Base-by-base conservation (phyloP, 106 monocot species). In the Allium sativum region DNA sequence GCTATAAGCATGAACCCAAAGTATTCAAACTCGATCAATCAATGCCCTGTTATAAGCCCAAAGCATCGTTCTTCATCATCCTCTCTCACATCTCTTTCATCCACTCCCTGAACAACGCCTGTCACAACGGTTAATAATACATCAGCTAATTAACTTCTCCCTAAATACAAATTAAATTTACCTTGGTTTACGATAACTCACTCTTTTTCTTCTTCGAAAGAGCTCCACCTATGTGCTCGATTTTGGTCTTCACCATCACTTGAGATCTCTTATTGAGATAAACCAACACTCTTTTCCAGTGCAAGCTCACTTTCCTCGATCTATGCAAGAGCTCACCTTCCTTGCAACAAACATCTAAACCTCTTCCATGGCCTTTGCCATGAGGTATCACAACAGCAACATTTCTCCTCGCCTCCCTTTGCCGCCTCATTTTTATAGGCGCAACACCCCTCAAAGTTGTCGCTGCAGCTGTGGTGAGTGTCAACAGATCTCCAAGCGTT, bases 381-480 rank as follows among this genome's bases (percentile, higher is more conserved):
- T 77, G 81, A 19, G 89, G 94, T n/a, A 77, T 72, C 10, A 90
- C 86, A 0, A 81, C 68, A 0, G 83, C 68, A 1, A 85, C 72
- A 9, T 42, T 65, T 60, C 46, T 80, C 65, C 68, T 73, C 18
- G 53, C 61, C 57, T 87, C 86, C 61, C 81, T 75, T 50, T 84
- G 80, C 41, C 72, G 13, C 44, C 95, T 81, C 54, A 65, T 19
- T 20, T 90, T 95, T 81, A 90, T 14, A 8, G 90, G 71, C 7
- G 83, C 81, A 21, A 77, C 86, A 58, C 86, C 95, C 58, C 90
- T 48, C 44, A 95, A 54, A 42, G 90, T 90, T 87, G 76, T 96
- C 20, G 96, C 96, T 2, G 96, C 96, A 8, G 90, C 87, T 1
- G 96, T 90, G 10, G 90, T 91, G 60, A 96, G 84, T 10, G 96